Conservation (phyloP, 768 basidiomycete genomes). For the Lyophyllum atratum region DNA sequence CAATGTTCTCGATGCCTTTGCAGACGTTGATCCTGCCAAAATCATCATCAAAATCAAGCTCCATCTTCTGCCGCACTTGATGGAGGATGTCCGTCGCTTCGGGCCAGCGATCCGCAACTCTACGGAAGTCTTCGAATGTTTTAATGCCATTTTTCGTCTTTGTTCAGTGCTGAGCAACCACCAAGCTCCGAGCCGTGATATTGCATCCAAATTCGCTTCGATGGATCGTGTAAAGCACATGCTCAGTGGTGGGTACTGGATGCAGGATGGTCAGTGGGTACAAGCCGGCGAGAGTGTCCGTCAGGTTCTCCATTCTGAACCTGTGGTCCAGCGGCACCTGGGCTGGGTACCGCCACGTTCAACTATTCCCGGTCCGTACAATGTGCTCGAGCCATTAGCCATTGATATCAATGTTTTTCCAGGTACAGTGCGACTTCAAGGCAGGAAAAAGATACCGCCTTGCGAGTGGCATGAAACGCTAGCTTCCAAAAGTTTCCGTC, state of each 20-base stretch:
- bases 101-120: constrained; percentile 27
- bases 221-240: constrained; percentile 28
- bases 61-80: constrained; percentile 28
- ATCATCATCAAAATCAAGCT: constrained; percentile 32
- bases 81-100: constrained; percentile 25
- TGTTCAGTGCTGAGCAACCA: constrained; percentile 37
- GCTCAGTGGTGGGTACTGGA: constrained; percentile 29
- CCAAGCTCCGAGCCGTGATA: constrained; percentile 36
- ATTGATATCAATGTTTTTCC: too few species aligned
- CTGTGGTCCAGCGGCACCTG: constrained; percentile 19
- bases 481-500: background rate
- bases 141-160: constrained; percentile 36
- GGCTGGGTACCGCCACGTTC: constrained; percentile 14
- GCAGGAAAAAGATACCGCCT: constrained; percentile 4
- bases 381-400: too few species aligned
- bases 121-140: constrained; percentile 38
- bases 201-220: constrained; percentile 26
- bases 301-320: constrained; percentile 8
- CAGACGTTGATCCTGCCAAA: constrained; percentile 24
- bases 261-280: constrained; percentile 17
- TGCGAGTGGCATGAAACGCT: background rate
- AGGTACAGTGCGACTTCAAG: constrained; percentile 6
- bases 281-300: constrained; percentile 18
- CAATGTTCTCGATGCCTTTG: constrained; percentile 32
- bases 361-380: background rate